Conservation (phyloP, 208 protist genomes). For the Phytomonas sp. region DNA sequence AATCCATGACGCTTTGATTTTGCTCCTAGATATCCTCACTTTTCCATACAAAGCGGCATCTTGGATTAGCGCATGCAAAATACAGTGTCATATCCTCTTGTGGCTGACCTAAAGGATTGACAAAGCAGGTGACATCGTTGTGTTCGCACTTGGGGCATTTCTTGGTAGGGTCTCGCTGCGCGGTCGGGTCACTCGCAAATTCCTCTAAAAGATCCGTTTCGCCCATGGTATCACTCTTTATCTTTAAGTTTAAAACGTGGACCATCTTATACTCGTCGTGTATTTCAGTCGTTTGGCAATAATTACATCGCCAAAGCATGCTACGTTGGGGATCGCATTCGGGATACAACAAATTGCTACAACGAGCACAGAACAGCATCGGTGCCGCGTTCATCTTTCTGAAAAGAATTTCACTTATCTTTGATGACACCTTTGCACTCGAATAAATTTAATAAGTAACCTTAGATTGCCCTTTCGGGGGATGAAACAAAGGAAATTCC, state of each 20-base stretch:
- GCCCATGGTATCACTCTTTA: constrained; percentile 63
- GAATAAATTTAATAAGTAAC: not conserved
- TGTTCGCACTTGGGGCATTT: constrained; percentile 55
- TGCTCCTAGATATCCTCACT: constrained; percentile 45
- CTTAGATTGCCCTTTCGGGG: not conserved
- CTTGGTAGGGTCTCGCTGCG: constrained; percentile 74
- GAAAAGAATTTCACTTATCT: constrained; percentile 15
- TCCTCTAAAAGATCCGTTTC: constrained; percentile 78
- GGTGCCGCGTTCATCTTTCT: constrained; percentile 48
- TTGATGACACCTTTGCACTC: constrained; percentile 15
- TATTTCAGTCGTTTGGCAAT: constrained; percentile 70
- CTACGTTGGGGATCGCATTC: constrained; percentile 41
- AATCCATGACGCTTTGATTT: constrained; percentile 12
- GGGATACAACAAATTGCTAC: constrained; percentile 86
- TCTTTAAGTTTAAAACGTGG: constrained; percentile 83
- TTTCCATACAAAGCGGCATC: constrained; percentile 82
- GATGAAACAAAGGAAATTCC: not conserved
- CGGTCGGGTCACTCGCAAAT: constrained; percentile 85
- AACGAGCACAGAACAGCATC: constrained; percentile 84
- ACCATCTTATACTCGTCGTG: constrained; percentile 80
- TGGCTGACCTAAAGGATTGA: constrained; percentile 81
- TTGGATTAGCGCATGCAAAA: constrained; percentile 79
- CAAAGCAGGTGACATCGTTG: constrained; percentile 77
- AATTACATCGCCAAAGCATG: constrained; percentile 83
- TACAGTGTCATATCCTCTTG: constrained; percentile 89